phyloP scores from a whole-genome alignment of 2,329 filamentous ascomycete species.

The Xylaria sp. region DNA sequence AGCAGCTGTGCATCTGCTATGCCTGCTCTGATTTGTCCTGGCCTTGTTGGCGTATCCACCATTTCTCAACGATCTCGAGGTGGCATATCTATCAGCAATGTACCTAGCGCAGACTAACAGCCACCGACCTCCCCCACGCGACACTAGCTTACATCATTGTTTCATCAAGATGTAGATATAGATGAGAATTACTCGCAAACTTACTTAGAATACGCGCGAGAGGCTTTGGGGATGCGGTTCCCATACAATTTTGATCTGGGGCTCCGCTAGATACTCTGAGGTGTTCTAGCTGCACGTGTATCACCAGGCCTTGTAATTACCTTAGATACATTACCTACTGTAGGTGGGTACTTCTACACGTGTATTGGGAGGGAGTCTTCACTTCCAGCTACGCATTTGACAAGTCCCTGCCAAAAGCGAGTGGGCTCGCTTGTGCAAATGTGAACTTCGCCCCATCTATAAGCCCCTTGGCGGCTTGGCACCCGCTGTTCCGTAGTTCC shows the following conservation, averaged over 20 bases:
- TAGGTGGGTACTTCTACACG: no score
- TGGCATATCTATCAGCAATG: background rate
- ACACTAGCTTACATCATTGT: slow-evolving; percentile 25
- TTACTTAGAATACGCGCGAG: no score
- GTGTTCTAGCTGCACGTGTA: no score
- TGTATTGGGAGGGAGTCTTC: no score
- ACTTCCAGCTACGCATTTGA: no score
- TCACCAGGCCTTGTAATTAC: no score
- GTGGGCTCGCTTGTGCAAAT: background rate
- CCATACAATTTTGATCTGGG: no score
- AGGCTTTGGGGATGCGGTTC: no score
- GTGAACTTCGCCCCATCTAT: slow-evolving; percentile 18
- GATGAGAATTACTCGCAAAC: no score
- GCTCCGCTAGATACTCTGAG: no score
- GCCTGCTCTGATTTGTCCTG: slow-evolving; percentile 38
- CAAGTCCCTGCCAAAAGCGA: no score
- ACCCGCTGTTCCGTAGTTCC: slow-evolving; percentile 32
- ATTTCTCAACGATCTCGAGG: slow-evolving; percentile 58
- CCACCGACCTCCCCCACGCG: slow-evolving; percentile 19
- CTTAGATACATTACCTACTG: no score
- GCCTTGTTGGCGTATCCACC: slow-evolving; percentile 31
- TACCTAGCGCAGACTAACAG: background rate
- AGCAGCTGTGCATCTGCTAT: background rate
- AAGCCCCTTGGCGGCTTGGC: slow-evolving; percentile 29
- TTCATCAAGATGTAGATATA: slow-evolving; percentile 18